Conservation (phyloP, 345 rosid species). For the Diplotaxis tenuifolia region DNA sequence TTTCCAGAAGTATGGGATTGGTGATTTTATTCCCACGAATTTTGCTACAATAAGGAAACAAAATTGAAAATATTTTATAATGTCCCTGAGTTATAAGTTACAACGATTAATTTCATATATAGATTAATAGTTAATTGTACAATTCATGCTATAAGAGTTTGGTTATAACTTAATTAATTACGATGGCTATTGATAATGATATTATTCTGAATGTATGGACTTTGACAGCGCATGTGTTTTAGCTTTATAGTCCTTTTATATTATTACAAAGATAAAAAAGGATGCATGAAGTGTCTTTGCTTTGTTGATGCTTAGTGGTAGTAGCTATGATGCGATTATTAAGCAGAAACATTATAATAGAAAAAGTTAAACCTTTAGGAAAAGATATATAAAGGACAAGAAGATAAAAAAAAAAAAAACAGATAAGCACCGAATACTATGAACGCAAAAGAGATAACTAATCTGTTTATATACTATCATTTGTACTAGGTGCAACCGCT, state of each 20-base stretch:
- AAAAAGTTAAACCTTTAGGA: conserved; percentile 4
- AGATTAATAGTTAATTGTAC: neutral
- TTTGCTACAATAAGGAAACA: conserved; percentile 40
- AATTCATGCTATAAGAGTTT: neutral
- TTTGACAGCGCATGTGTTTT: conserved; percentile 21
- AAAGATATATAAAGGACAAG: neutral
- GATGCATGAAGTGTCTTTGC: conserved; percentile 18
- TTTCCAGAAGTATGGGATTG: conserved; percentile 56
- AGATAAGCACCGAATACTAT: conserved; percentile 28
- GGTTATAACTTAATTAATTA: neutral
- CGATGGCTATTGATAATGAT: neutral
- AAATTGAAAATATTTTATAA: neutral
- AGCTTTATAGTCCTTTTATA: conserved; percentile 23
- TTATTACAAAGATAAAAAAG: neutral
- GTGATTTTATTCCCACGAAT: conserved; percentile 57
- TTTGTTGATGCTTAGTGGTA: conserved; percentile 30
- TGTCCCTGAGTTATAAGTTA: neutral
- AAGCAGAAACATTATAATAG: neutral
- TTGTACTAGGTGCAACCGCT: neutral
- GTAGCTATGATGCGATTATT: conserved; percentile 23
- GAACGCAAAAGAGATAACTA: neutral
- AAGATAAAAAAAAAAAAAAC: neutral
- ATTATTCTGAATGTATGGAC: neutral
- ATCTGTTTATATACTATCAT: neutral
- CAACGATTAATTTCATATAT: neutral